These are phyloP conservation scores for Suhomyces vadensis DNA, from an alignment of 805 yeast genomes.

Conservation along the genomic window DNA sequence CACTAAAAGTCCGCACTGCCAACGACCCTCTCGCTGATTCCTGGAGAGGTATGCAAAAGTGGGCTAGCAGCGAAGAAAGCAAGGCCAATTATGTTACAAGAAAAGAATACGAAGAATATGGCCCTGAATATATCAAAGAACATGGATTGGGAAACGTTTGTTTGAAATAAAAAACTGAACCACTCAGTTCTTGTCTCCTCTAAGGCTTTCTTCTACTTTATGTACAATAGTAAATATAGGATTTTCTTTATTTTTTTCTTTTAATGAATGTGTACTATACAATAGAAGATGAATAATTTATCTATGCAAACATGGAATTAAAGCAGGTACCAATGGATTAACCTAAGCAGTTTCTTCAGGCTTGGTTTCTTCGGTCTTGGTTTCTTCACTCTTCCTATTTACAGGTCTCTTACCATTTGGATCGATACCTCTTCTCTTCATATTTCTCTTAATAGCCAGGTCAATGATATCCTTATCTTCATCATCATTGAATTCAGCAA, in stretches of 20 bases:
- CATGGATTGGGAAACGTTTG: conserved; percentile 72
- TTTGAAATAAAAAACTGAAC: conserved; percentile 18
- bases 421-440: conserved; percentile 72
- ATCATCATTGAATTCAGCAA: conserved; percentile 74
- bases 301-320: conserved; percentile 6
- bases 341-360: background rate
- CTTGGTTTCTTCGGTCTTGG: conserved; percentile 1
- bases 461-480: conserved; percentile 74
- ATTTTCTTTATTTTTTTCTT: background rate
- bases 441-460: conserved; percentile 61
- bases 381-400: conserved; percentile 17
- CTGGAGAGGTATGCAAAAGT: conserved; percentile 92
- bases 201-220: too few species aligned
- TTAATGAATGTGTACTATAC: conserved; percentile 4
- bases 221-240: conserved; percentile 3
- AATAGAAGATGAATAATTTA: background rate
- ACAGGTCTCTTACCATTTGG: conserved; percentile 41
- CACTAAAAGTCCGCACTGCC: conserved; percentile 62
- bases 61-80: conserved; percentile 57
- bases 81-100: conserved; percentile 55
- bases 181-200: too few species aligned
- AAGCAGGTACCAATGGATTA: background rate
- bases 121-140: conserved; percentile 85
- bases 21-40: conserved; percentile 73
- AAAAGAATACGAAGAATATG: conserved; percentile 82